A percentile compares a stretch with the other conserved stretches of the same genome.
phyloP scores from a whole-genome alignment of 495 filamentous ascomycete genomes.

The Hypomontagnella monticulosa region DNA sequence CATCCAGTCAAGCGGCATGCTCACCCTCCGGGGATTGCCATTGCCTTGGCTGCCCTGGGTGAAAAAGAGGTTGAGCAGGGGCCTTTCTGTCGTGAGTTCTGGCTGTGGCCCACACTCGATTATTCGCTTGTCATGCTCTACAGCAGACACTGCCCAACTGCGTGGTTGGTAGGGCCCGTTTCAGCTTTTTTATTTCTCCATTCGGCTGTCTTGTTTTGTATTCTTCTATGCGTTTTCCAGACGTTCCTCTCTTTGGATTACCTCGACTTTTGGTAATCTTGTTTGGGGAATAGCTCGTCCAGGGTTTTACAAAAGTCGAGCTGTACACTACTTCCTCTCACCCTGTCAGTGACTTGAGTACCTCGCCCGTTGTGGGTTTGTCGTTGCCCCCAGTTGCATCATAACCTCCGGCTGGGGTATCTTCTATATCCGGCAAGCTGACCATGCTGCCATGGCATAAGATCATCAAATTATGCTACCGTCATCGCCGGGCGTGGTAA shows the following conservation, averaged over 20 bases:
- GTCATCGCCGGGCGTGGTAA: constrained; percentile 59
- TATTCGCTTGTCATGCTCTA: constrained; percentile 58
- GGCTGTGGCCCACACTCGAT: constrained; percentile 47
- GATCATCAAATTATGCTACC: constrained; percentile 66
- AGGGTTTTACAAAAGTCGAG: constrained; percentile 41
- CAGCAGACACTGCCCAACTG: constrained; percentile 53
- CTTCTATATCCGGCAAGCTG: constrained; percentile 61
- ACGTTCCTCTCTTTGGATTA: constrained; percentile 48
- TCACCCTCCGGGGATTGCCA: constrained; percentile 49
- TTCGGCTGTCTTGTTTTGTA: constrained; percentile 56
- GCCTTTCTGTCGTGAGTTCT: constrained; percentile 43
- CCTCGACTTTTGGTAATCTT: constrained; percentile 45
- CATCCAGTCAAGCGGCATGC: constrained; percentile 47
- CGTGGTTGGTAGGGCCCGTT: constrained; percentile 60
- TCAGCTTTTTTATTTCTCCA: constrained; percentile 58
- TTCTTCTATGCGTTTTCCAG: constrained; percentile 57
- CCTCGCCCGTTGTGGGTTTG: constrained; percentile 47
- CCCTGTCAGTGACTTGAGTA: constrained; percentile 50
- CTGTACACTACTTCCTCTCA: constrained; percentile 32
- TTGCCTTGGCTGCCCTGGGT: constrained; percentile 44
- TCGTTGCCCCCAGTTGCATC: constrained; percentile 60
- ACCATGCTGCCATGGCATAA: constrained; percentile 66
- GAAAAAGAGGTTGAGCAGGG: constrained; percentile 45
- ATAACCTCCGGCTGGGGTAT: constrained; percentile 57
- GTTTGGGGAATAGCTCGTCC: constrained; percentile 52